Evolutionary conservation across 345 rosid species (phyloP).

Genomic region (Pseudoturritis turrita): DNA sequence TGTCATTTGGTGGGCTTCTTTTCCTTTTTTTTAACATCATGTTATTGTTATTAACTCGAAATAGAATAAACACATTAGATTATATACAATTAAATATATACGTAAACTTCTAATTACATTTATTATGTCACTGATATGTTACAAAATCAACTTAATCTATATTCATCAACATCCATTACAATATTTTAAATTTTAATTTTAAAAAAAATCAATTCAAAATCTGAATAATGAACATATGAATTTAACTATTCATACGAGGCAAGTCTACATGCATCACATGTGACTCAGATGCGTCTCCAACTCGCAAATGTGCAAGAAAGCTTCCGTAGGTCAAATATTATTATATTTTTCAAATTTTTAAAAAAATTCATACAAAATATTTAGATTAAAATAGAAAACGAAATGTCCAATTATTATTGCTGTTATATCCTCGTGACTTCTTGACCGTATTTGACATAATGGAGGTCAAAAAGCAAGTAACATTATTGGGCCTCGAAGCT

Average conservation of each 20-base stretch:
- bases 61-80: too few relatives aligned
- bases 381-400: background rate
- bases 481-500: constrained; percentile 15
- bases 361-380: background rate
- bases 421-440: background rate
- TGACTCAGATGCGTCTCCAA: background rate
- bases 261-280: background rate
- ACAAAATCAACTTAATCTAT: too few relatives aligned
- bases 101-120: too few relatives aligned
- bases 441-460: constrained; percentile 14
- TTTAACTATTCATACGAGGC: background rate
- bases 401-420: background rate
- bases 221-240: background rate
- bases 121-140: too few relatives aligned
- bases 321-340: background rate
- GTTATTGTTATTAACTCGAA: too few relatives aligned
- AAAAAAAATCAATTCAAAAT: background rate
- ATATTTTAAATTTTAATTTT: background rate
- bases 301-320: constrained; percentile 3
- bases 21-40: too few relatives aligned
- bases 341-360: background rate
- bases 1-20: too few relatives aligned
- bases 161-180: background rate
- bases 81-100: too few relatives aligned
- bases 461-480: constrained; percentile 21